Conservation (phyloP, 305 asterid species). For the Solanum hybrid region DNA sequence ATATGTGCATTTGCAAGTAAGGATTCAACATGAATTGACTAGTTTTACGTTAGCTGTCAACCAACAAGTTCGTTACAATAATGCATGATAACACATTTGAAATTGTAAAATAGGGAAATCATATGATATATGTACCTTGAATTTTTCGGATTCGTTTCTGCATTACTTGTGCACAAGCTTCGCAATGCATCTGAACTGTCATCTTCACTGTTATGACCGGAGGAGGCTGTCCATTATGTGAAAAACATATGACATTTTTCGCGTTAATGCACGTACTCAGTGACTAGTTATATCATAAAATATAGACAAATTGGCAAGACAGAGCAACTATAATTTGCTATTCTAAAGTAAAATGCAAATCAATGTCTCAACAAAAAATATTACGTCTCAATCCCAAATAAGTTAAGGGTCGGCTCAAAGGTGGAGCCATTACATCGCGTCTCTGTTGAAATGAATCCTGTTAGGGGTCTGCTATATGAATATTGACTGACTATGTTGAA, state of each 20-base stretch:
- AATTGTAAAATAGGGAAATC: neutral
- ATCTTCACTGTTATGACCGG: constrained; percentile 50
- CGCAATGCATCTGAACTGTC: constrained; percentile 78
- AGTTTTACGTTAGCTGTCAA: neutral
- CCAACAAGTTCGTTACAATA: neutral
- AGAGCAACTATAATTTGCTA: neutral
- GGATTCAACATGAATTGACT: neutral
- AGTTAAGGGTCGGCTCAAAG: neutral
- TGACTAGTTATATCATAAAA: neutral
- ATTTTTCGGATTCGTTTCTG: constrained; percentile 61
- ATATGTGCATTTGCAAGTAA: neutral
- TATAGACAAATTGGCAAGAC: neutral
- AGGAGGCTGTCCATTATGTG: constrained; percentile 43
- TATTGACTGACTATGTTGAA: neutral
- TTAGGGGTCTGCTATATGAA: neutral
- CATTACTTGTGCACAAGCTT: constrained; percentile 80
- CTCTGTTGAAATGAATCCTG: neutral
- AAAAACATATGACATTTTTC: neutral
- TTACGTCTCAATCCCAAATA: neutral
- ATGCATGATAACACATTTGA: neutral
- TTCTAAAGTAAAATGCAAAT: neutral
- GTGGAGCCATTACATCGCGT: neutral
- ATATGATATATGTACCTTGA: constrained; percentile 23
- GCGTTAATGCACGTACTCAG: neutral
- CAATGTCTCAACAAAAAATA: neutral